Conservation (phyloP, 139 green algal genomes). For the Pseudopediastrum boryanum region DNA sequence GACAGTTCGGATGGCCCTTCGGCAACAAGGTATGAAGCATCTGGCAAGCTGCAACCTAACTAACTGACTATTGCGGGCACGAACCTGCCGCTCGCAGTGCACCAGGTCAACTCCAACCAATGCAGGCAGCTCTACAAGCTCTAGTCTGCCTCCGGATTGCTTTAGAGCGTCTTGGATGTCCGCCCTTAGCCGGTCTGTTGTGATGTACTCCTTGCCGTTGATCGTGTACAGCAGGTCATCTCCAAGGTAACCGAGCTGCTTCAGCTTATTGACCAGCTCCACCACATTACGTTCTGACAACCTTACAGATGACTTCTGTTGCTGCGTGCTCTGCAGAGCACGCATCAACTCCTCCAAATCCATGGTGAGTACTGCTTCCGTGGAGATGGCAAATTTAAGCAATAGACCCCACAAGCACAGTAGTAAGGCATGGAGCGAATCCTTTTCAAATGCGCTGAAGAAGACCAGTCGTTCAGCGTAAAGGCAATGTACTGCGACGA, state of each 20-base stretch:
- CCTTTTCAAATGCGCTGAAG: no score
- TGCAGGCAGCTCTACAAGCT: conserved; percentile 83
- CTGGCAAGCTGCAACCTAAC: no score
- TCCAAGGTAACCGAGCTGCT: conserved; percentile 73
- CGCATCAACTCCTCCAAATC: conserved; percentile 72
- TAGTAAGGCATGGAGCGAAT: no score
- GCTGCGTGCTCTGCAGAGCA: conserved; percentile 70
- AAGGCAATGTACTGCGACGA: no score
- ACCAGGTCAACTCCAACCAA: conserved; percentile 82
- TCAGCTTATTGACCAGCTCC: conserved; percentile 88
- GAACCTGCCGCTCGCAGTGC: conserved; percentile 68
- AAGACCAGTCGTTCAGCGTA: no score
- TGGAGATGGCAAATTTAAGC: no score
- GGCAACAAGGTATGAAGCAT: no score
- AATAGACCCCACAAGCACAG: no score
- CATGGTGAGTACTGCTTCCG: no score
- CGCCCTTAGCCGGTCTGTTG: conserved; percentile 55
- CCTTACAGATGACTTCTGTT: conserved; percentile 67
- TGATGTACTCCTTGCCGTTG: conserved; percentile 90
- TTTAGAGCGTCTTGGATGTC: conserved; percentile 58
- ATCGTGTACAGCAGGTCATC: conserved; percentile 85
- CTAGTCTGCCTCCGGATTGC: conserved; percentile 70
- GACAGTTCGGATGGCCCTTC: no score
- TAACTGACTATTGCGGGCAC: background rate
- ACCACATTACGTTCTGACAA: conserved; percentile 90